Evolutionary conservation across 768 basidiomycete genomes (phyloP), one percentile per base, ranked within the genome.

Genomic region (Hirschioporus abietinus): DNA sequence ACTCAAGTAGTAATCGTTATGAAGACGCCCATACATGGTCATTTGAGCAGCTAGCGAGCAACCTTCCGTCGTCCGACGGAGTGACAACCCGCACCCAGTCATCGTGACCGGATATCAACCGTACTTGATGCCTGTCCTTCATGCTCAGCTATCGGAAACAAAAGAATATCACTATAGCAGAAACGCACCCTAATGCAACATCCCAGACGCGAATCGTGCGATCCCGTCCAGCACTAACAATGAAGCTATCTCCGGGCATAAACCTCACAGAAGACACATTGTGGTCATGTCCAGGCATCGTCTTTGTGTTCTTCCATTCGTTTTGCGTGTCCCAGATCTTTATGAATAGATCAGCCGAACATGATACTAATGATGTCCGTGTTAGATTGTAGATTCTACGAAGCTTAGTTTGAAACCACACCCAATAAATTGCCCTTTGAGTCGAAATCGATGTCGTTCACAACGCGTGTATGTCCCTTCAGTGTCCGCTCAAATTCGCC

Each of bases 311-410:
- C 80, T 92, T 93, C 84, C 92, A 96, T 71, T 94, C 93, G 75
- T 93, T 91, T 70, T 88, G 84, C 18, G 89, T 86, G 76, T 95
- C 92, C 95, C 95, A 96, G 67, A 96, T 83, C 78, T 95, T 95
- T 79, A 96, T 88, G 71, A 93, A 92, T 63, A 96, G 81, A 78
- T 96, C 95, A 64, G 90, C 89, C 1, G 95, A 96, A 69, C 87
- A 88, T 0, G 93, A 88, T 76, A 81, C 84, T 84, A 70, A 69
- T 73, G 12, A 65, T 34, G 66, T 63, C 24, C 61, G 36, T 25
- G 27, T 58, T 23, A 65, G 26, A 24, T 58, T 58, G 8, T 18
- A 58, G 2, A 26, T 24, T 65, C n/a, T 15, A 34, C 63, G 8
- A 3, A 26, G 1, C 17, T 35, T 10, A 35, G 24, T 23, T 20